Base-by-base conservation (phyloP, 768 basidiomycete genomes). In the Amyloporia xantha region DNA sequence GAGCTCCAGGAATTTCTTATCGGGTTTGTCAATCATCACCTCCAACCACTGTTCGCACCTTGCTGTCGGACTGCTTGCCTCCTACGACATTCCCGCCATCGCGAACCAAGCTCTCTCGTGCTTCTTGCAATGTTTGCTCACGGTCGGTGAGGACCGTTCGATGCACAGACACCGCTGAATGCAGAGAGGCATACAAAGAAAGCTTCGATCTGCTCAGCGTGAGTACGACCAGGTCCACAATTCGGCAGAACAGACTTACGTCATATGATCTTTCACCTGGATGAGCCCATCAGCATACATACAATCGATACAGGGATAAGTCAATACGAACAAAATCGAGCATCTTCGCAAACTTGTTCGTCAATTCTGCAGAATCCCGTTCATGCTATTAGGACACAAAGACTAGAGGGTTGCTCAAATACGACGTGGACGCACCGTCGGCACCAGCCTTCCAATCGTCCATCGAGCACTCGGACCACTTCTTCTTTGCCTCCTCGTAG, bases 381-480 rank as follows among this genome's bases (percentile, higher is more conserved):
- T 26, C 25, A 2, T 23, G 2, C 9, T 15, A 33, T 7, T 33
- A 15, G 30, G 30, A 33, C 30, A 15, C 30, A 15, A n/a, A n/a
- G n/a, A n/a, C n/a, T n/a, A 10, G 10, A 39, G 20, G 17, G 19
- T 39, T 21, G 38, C 12, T 19, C 38, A 19, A 21, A 17, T 17
- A 39, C 7, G 21, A n/a, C 2, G 27, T 35, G 11, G 19, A 27
- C 41, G 13, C 41, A 79, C 79, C 76, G 41, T 78, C 69, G 1
- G 73, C 75, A 4, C 79, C 81, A 21, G 72, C 66, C 4, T 67
- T 58, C 81, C 81, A 81, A 44, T 81, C 78, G 12, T 75, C 73
- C 48, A 71, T 61, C 0, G 70, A 67, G 48, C 77, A 78, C 5
- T 71, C 66, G 12, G 67, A 67, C 79, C 79, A 83, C 51, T 68